Evolutionary conservation across 2,329 filamentous ascomycete genomes (phyloP), one percentile per base, ranked within the genome.

Genomic region (Fusarium sp.): DNA sequence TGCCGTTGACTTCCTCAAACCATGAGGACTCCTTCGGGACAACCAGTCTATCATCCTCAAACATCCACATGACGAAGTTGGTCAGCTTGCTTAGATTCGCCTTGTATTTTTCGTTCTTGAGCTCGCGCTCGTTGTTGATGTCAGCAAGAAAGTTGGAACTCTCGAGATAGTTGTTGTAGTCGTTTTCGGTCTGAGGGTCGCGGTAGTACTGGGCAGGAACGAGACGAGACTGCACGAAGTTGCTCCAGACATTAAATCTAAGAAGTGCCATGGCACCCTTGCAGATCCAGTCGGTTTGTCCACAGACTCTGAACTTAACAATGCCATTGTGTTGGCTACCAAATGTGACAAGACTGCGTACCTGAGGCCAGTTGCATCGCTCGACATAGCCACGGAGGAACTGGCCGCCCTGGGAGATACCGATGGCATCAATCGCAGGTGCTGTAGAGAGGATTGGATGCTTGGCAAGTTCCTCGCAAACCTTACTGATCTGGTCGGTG

Each of bases 161-260:
- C 70, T 90, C 87, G 20, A 98, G 86, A 76, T 98, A 99, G 30
- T 84, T 80, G 1, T 89, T 87, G 78, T 93, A 79, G 61, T 82
- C 78, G 30, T 39, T 20, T 33, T 52, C 55, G 27, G 62, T 68
- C 22, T 45, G 46, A 63, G 87, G 87, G 68, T 94, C 88, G 52
- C 95, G 91, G 83, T 91, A 98, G 82, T 99, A 99, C 82, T 99
- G 96, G 32, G 96, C 95, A 1, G 96, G 96, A 6, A 99, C 92
- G 10, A 98, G 84, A 19, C 87, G 87, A 51, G 82, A 84, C 83
- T 98, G 96, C 7, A 96, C 92, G 72, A 91, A 91, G 25, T 79
- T 76, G 39, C 87, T 88, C 93, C 94, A 99, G 4, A 92, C 93
- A 73, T 95, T 95, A 43, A 87, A 87, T 61, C 89, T 88, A 53